phyloP scores from a whole-genome alignment of 2,329 filamentous ascomycete genomes.

The Colletotrichum lindemuthianum region DNA sequence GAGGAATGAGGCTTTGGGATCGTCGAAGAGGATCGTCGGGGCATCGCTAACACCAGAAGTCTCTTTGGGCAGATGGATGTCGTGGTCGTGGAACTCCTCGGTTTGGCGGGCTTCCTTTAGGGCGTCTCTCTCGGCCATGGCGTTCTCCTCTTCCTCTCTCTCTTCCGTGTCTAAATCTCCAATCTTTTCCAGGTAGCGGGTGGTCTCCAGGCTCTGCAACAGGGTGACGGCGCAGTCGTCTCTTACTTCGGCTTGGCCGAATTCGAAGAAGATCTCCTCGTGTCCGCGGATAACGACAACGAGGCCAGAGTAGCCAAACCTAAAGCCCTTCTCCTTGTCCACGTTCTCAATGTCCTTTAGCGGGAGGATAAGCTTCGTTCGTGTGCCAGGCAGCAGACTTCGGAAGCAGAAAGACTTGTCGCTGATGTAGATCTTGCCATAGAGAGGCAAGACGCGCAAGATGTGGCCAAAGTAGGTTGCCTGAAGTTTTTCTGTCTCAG shows the following conservation, averaged over 20 bases:
- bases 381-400: conserved; percentile 86
- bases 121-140: conserved; percentile 83
- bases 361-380: conserved; percentile 92
- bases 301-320: conserved; percentile 89
- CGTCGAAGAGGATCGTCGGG: conserved; percentile 87
- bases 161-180: conserved; percentile 74
- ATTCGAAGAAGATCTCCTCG: conserved; percentile 97
- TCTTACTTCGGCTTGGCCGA: conserved; percentile 77
- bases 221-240: conserved; percentile 91
- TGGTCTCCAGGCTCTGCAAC: conserved; percentile 78
- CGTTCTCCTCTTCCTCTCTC: conserved; percentile 75
- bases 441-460: conserved; percentile 88
- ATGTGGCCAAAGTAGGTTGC: conserved; percentile 94
- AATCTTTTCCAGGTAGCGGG: conserved; percentile 76
- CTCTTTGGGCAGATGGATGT: conserved; percentile 59
- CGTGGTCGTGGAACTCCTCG: conserved; percentile 61
- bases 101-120: conserved; percentile 75
- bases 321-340: conserved; percentile 93
- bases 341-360: conserved; percentile 92
- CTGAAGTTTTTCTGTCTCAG: conserved; percentile 81
- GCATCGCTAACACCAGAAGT: conserved; percentile 62
- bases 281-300: conserved; percentile 94
- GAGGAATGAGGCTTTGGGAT: conserved; percentile 85
- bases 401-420: conserved; percentile 91
- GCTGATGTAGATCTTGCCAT: conserved; percentile 96